Base-by-base conservation (phyloP, 2,329 filamentous ascomycete species). In the Phyllachora maydis region DNA sequence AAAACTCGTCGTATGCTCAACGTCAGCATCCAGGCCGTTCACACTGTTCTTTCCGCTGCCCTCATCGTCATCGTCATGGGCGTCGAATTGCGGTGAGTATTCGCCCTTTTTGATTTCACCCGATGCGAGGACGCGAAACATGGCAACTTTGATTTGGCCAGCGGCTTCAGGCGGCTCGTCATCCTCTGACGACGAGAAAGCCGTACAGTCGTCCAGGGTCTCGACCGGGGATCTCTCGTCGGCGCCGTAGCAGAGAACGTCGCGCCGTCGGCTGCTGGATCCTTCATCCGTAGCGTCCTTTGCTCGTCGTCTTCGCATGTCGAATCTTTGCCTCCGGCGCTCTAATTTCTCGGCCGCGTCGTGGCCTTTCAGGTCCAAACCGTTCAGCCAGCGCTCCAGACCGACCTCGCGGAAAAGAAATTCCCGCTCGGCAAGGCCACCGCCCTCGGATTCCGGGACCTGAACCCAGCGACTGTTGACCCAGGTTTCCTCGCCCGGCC, bases 401-500 rank as follows among this genome's bases (percentile, higher is more conserved):
- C 88, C 88, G 22, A 98, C 88, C 47, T 98, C 88, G 27, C 85
- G 77, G 51, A 98, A 98, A 33, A 98, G 54, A 37, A 98, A 98
- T 44, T 98, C 88, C 33, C 88, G 70, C 54, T 98, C 88, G 15
- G 88, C 88, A 21, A 98, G 65, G 19, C 88, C 88, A 23, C 88
- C 88, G 16, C 85, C 85, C 49, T 95, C 85, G 13, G 74, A 68
- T 14, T 83, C 73, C 3, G 85, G 81, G 5, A 98, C 70, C 42
- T 90, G 85, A 23, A 98, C 88, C 88, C 88, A 98, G 37, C 88
- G 65, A 26, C 82, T 93, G 42, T 95, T 98, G 13, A 98, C 90
- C 88, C 88, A 98, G 2, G 88, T 98, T 51, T 98, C 88, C 44
- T 95, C 88, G 13, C 88, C 85, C 8, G 83, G 75, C 26, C 88